Conservation (phyloP, 2,329 filamentous ascomycete species). For the Botrytis hyacinthi region DNA sequence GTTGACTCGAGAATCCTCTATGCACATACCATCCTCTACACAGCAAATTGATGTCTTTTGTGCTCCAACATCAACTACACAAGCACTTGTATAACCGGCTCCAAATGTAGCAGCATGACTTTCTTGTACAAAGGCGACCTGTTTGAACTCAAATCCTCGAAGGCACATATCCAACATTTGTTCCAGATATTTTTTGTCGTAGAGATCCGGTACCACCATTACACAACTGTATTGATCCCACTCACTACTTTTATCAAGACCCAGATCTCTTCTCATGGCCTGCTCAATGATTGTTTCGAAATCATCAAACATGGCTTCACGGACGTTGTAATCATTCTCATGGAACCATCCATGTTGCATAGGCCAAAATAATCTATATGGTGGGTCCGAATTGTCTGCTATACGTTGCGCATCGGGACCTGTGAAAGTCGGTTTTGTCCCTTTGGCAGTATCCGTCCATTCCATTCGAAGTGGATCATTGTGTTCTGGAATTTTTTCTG, state of each 20-base stretch:
- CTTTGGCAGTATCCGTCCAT: conserved; percentile 78
- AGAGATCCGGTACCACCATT: conserved; percentile 95
- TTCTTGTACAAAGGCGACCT: conserved; percentile 93
- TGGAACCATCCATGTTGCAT: conserved; percentile 85
- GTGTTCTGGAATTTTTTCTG: conserved; percentile 87
- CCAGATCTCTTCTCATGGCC: conserved; percentile 81
- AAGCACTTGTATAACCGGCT: conserved; percentile 89
- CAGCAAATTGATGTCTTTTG: conserved; percentile 98
- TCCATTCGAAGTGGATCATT: conserved; percentile 93
- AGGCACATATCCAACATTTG: conserved; percentile 81
- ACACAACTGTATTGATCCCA: conserved; percentile 93
- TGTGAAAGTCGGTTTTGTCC: conserved; percentile 59
- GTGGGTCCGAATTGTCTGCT: conserved; percentile 82
- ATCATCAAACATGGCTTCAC: conserved; percentile 79
- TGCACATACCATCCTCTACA: conserved; percentile 91
- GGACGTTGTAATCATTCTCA: conserved; percentile 79
- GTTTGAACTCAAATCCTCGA: conserved; percentile 83
- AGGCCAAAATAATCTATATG: conserved; percentile 92
- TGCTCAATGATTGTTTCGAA: conserved; percentile 84
- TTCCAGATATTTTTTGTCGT: conserved; percentile 90
- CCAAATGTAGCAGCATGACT: conserved; percentile 93
- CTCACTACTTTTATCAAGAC: conserved; percentile 71
- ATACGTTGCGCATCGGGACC: conserved; percentile 81
- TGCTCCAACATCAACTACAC: conserved; percentile 92
- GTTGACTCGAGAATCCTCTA: conserved; percentile 93